These are phyloP conservation scores for Pseudogymnoascus sp. DNA, from an alignment of 2,329 filamentous ascomycete species.

Conservation along the genomic window DNA sequence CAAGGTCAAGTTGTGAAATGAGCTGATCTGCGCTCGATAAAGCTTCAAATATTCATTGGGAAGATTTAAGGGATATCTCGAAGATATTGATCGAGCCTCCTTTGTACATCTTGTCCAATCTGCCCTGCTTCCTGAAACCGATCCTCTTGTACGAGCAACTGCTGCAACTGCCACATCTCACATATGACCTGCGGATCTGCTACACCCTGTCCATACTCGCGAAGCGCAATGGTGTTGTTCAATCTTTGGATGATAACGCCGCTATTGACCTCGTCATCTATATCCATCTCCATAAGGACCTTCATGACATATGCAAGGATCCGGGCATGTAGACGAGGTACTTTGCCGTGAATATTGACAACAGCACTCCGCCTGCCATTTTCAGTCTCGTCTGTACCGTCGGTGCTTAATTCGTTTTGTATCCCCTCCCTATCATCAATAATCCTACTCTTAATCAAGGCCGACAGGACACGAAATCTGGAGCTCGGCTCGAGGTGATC, in stretches of 20 bases:
- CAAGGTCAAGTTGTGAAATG: too few species aligned
- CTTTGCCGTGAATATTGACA: neutral
- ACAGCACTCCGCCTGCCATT: neutral
- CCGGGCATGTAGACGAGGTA: conserved; percentile 9
- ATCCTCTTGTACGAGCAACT: conserved; percentile 4
- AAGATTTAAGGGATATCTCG: conserved; percentile 1
- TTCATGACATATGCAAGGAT: conserved; percentile 11
- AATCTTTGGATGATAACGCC: conserved; percentile 9
- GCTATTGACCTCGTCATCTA: neutral
- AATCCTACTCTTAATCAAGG: conserved; percentile 7
- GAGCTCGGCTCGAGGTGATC: neutral
- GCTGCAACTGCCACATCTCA: conserved; percentile 16
- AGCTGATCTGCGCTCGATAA: too few species aligned
- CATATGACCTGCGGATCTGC: conserved; percentile 14
- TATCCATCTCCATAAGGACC: conserved; percentile 10
- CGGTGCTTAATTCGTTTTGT: neutral
- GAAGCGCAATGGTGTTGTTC: conserved; percentile 11
- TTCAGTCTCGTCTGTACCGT: neutral
- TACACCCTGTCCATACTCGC: conserved; percentile 14
- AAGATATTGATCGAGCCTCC: neutral
- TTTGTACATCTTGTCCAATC: neutral
- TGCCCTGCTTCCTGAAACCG: neutral
- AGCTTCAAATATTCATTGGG: neutral
- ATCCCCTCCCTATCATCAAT: neutral
- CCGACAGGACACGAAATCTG: conserved; percentile 10